These are phyloP conservation scores for Fusarium chaquense DNA, from an alignment of 2,329 filamentous ascomycete genomes.

Conservation along the genomic window DNA sequence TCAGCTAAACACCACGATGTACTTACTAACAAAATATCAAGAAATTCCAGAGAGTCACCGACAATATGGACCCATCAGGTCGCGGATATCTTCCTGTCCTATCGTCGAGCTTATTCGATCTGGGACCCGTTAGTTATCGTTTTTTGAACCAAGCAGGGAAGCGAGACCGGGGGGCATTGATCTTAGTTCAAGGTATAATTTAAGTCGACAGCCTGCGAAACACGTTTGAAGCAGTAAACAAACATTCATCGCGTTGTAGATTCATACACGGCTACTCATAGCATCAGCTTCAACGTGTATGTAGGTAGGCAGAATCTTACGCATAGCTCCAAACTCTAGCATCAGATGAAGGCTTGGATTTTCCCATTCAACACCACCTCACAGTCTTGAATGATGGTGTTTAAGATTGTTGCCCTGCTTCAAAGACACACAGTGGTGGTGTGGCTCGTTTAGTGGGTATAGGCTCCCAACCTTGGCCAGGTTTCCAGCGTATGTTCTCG, in stretches of 20 bases:
- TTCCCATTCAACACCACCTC: background rate
- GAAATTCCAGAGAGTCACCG: constrained; percentile 19
- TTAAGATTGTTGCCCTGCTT: background rate
- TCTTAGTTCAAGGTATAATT: constrained; percentile 14
- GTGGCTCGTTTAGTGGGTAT: constrained; percentile 5
- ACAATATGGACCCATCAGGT: constrained; percentile 37
- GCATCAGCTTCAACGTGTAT: background rate
- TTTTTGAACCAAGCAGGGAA: constrained; percentile 18
- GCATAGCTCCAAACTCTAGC: background rate
- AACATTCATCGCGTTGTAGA: constrained; percentile 4
- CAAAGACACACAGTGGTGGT: background rate
- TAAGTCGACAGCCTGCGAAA: constrained; percentile 20
- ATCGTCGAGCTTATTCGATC: constrained; percentile 27
- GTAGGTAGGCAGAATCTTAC: background rate
- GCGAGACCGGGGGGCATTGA: constrained; percentile 4
- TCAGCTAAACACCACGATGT: background rate
- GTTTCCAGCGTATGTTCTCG: background rate
- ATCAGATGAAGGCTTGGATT: background rate
- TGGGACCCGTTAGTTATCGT: constrained; percentile 31
- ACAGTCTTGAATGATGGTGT: background rate
- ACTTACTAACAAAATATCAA: background rate
- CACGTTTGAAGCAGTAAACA: constrained; percentile 18
- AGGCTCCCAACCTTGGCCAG: background rate
- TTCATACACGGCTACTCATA: background rate
- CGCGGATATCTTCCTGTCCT: constrained; percentile 34